These are phyloP conservation scores for Trichosporon asahii DNA, from an alignment of 1,284 basidiomycete genomes.

Conservation along the genomic window DNA sequence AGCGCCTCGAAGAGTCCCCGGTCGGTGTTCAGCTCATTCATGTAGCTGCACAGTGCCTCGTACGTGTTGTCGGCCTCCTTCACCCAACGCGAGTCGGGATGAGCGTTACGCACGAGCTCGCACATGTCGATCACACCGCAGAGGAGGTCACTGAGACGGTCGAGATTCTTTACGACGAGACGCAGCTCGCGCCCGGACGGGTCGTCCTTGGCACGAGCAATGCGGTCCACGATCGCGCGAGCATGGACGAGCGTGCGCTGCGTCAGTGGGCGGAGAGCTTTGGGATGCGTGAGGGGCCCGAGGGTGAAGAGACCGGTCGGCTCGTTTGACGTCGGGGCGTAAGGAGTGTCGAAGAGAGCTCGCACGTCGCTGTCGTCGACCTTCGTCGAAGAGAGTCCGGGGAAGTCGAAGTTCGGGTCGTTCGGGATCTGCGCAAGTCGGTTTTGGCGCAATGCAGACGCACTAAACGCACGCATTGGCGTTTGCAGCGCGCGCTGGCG, in stretches of 20 bases:
- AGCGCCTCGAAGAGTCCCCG: constrained; percentile 76
- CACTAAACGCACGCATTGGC: neutral
- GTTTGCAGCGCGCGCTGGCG: neutral
- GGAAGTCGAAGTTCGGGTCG: neutral
- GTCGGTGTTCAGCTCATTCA: constrained; percentile 96
- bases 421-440: neutral
- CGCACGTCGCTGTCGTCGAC: constrained; percentile 20
- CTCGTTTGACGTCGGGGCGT: constrained; percentile 16
- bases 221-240: constrained; percentile 51
- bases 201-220: constrained; percentile 45
- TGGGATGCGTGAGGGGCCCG: constrained; percentile 38
- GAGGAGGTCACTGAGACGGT: constrained; percentile 88
- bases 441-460: neutral
- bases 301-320: constrained; percentile 46
- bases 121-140: constrained; percentile 96
- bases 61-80: constrained; percentile 81
- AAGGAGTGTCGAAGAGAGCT: constrained; percentile 19
- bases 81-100: constrained; percentile 81
- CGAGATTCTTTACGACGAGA: constrained; percentile 87
- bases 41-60: constrained; percentile 88
- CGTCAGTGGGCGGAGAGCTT: constrained; percentile 40
- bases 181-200: constrained; percentile 60
- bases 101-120: constrained; percentile 87
- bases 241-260: constrained; percentile 44
- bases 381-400: neutral